phyloP scores from a whole-genome alignment of 73 alveolate genomes.

The Stentor coeruleus region DNA sequence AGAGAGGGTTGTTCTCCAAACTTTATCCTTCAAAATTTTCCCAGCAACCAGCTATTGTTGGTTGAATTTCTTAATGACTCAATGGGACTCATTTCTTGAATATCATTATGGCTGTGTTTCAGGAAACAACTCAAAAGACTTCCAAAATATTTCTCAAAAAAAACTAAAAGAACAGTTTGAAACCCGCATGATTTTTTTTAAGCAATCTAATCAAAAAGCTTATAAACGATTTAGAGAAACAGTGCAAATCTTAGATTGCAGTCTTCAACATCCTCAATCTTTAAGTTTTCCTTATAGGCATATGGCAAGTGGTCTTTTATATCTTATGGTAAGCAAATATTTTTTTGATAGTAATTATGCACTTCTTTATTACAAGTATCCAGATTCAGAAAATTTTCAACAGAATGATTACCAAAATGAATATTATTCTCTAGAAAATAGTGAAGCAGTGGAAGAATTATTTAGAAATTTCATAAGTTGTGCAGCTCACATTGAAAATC shows the following conservation, averaged over 20 bases:
- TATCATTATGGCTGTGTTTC: neutral
- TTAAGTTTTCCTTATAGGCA: neutral
- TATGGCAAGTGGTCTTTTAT: neutral
- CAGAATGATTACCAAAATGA: no score
- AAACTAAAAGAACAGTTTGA: neutral
- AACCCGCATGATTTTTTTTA: neutral
- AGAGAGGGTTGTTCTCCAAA: constrained; percentile 20
- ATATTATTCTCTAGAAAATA: no score
- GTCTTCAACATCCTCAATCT: constrained; percentile 9
- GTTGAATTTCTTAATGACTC: constrained; percentile 33
- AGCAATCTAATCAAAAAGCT: constrained; percentile 25
- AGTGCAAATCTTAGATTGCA: constrained; percentile 34
- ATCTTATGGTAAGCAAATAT: neutral
- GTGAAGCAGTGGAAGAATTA: no score
- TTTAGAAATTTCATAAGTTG: no score
- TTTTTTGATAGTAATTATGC: neutral
- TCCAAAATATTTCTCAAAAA: neutral
- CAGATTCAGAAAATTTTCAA: no score
- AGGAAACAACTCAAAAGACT: neutral
- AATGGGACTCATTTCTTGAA: constrained; percentile 29
- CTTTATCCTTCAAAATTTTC: constrained; percentile 27
- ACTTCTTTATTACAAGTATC: no score
- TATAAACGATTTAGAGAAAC: constrained; percentile 32
- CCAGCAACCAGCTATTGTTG: constrained; percentile 38
- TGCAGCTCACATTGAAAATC: no score